phyloP scores from a whole-genome alignment of 257 asterid species.

The Eustoma russellianum region DNA sequence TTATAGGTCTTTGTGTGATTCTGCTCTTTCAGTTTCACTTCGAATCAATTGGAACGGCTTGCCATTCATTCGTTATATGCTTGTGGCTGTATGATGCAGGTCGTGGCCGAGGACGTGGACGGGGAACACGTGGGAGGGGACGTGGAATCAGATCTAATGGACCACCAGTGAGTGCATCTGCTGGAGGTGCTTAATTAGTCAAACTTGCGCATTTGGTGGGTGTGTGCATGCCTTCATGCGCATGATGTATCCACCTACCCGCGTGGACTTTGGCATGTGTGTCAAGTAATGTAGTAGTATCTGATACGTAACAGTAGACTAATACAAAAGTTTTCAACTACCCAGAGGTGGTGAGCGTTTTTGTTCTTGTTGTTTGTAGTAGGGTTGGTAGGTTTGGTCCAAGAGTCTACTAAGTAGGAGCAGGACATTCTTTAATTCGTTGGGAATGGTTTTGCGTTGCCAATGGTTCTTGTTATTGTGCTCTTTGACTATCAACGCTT shows the following conservation, averaged over 20 bases:
- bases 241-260: too few species aligned
- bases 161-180: constrained; percentile 30
- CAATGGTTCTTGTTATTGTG: too few species aligned
- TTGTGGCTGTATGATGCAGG: constrained; percentile 31
- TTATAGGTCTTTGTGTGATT: too few species aligned
- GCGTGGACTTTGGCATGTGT: constrained; percentile 11
- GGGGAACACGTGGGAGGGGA: constrained; percentile 69
- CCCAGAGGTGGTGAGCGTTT: constrained; percentile 46
- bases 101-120: constrained; percentile 90
- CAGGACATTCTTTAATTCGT: constrained; percentile 74
- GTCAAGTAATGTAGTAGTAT: constrained; percentile 43
- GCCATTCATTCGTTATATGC: not conserved
- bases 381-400: constrained; percentile 10
- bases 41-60: not conserved
- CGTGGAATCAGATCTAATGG: constrained; percentile 70
- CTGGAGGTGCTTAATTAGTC: constrained; percentile 30
- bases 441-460: constrained; percentile 3
- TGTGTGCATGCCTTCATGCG: constrained; percentile 27
- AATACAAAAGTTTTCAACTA: constrained; percentile 1
- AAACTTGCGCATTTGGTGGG: constrained; percentile 9
- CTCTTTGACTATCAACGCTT: too few species aligned
- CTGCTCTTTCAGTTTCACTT: too few species aligned
- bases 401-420: constrained; percentile 15
- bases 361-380: constrained; percentile 27
- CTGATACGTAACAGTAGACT: constrained; percentile 6